Evolutionary conservation across 2,329 filamentous ascomycete genomes (phyloP), one percentile per base, ranked within the genome.

Genomic region (Laburnicola sp.): DNA sequence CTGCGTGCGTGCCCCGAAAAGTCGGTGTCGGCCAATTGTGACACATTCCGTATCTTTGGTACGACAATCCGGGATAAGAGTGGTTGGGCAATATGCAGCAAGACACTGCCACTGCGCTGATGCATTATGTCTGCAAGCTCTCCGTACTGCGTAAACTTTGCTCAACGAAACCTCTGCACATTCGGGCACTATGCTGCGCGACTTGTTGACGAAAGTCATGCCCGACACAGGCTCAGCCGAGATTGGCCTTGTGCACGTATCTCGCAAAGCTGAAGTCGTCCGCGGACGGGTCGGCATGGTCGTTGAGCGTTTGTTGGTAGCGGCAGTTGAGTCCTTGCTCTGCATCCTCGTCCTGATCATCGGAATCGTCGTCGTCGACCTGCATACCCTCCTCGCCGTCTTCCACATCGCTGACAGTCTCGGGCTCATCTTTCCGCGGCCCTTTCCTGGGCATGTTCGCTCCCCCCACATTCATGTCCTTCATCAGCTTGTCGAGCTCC

Each of bases 401-500:
- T 58, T 80, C 77, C 3, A 72, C 70, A 49, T 80, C 78, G 53
- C 77, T 80, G 47, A 80, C 74, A 2, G 78, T 80, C 65, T 80
- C 76, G 3, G 78, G 73, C 50, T 79, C 78, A 39, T 74, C 74
- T 53, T 74, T 75, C 36, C 50, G 54, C 32, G 71, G 71, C 16
- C 63, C 63, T 43, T 70, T 71, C 34, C 71, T 74, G 22, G 57
- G 68, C 31, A 63, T 64, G 32, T 59, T 56, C 11, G 66, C 57
- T 8, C 65, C 68, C 3, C 67, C 65, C 39, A 89, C 81, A 46
- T 80, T 80, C 89, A 99, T 96, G 62, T 94, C 93, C 70, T 88
- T 87, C 91, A 99, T 96, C 79, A 99, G 85, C 77, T 90, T 91
- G 54, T 89, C 89, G 26, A 99, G 76, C 71, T 99, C 92, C 65